These are phyloP conservation scores for Luvunga scandens DNA, from an alignment of 345 rosid genomes.

Conservation along the genomic window DNA sequence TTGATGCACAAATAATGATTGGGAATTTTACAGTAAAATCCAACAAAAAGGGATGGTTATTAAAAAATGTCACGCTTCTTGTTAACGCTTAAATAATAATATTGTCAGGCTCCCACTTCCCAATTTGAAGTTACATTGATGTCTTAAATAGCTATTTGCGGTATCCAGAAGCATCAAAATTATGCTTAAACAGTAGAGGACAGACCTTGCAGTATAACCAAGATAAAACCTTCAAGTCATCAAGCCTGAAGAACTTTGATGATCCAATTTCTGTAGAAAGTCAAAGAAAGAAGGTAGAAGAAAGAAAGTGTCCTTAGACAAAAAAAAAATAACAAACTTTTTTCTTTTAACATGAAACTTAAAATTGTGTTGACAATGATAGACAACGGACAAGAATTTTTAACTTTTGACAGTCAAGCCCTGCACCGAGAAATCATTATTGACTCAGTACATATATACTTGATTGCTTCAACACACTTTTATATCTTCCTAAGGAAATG, in stretches of 20 bases:
- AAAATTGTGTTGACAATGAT: too few relatives aligned
- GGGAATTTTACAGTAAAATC: not conserved
- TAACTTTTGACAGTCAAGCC: not conserved
- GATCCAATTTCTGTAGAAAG: conserved; percentile 67
- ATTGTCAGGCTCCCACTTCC: not conserved
- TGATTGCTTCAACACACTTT: not conserved
- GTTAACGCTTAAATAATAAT: not conserved
- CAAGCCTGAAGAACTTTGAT: conserved; percentile 73
- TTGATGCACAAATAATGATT: not conserved
- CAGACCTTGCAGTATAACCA: conserved; percentile 81
- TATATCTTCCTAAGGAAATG: not conserved
- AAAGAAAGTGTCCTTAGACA: not conserved
- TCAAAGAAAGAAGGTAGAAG: conserved; percentile 4
- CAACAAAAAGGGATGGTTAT: not conserved
- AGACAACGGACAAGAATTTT: not conserved
- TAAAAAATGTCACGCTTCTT: conserved; percentile 5
- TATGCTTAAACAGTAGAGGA: conserved; percentile 11
- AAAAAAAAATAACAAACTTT: not conserved
- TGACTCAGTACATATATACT: not conserved
- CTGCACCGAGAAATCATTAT: not conserved
- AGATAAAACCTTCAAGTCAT: conserved; percentile 68
- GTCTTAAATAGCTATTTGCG: not conserved
- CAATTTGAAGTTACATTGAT: not conserved
- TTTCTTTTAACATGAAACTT: too few relatives aligned
- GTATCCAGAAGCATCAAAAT: not conserved